Evolutionary conservation across 768 basidiomycete genomes (phyloP).

Genomic region (Trametes elegans): DNA sequence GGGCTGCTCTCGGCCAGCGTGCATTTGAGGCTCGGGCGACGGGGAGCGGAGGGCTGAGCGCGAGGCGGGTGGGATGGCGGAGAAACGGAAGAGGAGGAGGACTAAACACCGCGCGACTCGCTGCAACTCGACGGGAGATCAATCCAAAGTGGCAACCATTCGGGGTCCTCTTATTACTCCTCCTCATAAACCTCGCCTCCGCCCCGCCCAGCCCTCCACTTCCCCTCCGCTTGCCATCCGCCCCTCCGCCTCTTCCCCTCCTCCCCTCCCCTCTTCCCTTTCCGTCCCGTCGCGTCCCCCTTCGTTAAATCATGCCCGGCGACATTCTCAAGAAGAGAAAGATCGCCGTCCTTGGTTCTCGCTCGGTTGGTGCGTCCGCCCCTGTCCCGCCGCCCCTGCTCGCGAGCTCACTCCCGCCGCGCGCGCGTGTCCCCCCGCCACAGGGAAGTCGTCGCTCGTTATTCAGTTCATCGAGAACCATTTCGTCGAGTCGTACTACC

Average conservation of each 20-base stretch:
- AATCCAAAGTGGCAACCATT: background rate
- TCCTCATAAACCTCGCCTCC: constrained; percentile 10
- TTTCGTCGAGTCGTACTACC: constrained; percentile 92
- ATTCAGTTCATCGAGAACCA: constrained; percentile 92
- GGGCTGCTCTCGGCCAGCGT: too few relatives aligned
- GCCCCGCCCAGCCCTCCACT: constrained; percentile 20
- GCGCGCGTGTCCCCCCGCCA: background rate
- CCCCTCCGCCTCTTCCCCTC: too few relatives aligned
- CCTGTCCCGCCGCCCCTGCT: constrained; percentile 11
- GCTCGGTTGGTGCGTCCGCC: constrained; percentile 75
- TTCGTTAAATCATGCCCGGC: constrained; percentile 33
- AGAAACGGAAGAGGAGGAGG: background rate
- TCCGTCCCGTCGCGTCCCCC: constrained; percentile 1
- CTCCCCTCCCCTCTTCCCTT: constrained; percentile 1
- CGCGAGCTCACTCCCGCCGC: constrained; percentile 1
- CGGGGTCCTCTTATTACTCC: background rate
- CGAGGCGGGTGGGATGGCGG: background rate
- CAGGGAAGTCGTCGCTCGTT: constrained; percentile 93
- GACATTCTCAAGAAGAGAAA: constrained; percentile 72
- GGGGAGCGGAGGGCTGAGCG: background rate
- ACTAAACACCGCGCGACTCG: too few relatives aligned
- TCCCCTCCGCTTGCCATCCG: constrained; percentile 11
- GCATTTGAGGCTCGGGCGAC: background rate
- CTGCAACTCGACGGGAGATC: background rate
- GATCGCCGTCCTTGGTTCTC: constrained; percentile 84